A percentile compares a stretch with the other conserved stretches of the same genome.
Conservation (phyloP, 176 grass and related monocot species). For the Stipa capillata region DNA sequence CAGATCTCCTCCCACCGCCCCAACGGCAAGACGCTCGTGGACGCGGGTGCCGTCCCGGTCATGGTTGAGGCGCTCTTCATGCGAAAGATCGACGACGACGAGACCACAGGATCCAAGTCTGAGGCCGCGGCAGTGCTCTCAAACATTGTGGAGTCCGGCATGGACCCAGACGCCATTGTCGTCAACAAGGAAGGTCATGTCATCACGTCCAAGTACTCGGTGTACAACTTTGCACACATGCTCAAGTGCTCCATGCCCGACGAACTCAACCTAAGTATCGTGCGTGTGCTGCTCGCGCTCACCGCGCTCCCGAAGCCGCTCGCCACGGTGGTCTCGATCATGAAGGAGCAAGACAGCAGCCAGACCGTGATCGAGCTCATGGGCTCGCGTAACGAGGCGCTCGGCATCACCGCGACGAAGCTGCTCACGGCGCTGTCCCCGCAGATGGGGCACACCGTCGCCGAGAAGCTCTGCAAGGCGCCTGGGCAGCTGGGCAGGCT, state of each 20-base stretch:
- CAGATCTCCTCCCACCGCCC: conserved; percentile 73
- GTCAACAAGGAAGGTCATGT: conserved; percentile 90
- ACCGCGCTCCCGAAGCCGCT: conserved; percentile 37
- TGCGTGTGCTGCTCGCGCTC: conserved; percentile 59
- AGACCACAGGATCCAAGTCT: conserved; percentile 49
- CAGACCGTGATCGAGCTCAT: conserved; percentile 58
- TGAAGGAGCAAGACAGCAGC: conserved; percentile 55
- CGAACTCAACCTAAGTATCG: conserved; percentile 54
- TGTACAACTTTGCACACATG: conserved; percentile 90
- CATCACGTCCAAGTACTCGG: conserved; percentile 78
- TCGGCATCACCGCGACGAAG: conserved; percentile 39
- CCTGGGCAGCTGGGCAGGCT: conserved; percentile 49
- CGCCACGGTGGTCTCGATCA: conserved; percentile 53
- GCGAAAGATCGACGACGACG: conserved; percentile 48
- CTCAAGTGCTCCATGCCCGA: conserved; percentile 59
- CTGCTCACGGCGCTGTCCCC: conserved; percentile 50
- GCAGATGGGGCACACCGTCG: conserved; percentile 69
- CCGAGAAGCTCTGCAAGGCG: conserved; percentile 62
- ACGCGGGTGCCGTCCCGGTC: conserved; percentile 40
- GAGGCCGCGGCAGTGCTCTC: conserved; percentile 60
- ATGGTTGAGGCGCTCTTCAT: conserved; percentile 76
- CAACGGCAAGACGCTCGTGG: conserved; percentile 48
- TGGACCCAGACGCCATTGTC: conserved; percentile 38
- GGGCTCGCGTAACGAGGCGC: conserved; percentile 35
- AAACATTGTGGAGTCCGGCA: conserved; percentile 59